A percentile compares a stretch with the other conserved stretches of the same genome.
phyloP scores from a whole-genome alignment of 352 stramenopile genomes.

The Phytopythium ostracodes region DNA sequence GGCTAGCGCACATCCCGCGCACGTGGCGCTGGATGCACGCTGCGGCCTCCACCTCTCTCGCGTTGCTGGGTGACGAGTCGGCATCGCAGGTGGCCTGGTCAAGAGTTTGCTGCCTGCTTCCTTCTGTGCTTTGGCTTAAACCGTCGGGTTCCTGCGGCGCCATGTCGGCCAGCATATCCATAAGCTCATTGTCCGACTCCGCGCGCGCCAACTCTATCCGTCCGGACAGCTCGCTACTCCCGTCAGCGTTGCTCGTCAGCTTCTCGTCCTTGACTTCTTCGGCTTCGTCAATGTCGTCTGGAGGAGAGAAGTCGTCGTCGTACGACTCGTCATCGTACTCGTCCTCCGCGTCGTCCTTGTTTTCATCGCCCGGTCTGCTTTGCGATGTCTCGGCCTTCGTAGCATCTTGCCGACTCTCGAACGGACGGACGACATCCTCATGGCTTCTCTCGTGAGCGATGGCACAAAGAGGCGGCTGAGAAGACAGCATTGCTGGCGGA shows the following conservation, averaged over 20 bases:
- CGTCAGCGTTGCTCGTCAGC: slow-evolving; percentile 10
- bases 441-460: neutral
- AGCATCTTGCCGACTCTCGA: neutral
- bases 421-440: neutral
- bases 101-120: neutral
- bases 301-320: slow-evolving; percentile 34
- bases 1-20: slow-evolving; percentile 12
- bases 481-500: neutral
- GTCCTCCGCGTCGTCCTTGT: slow-evolving; percentile 9
- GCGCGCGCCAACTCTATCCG: slow-evolving; percentile 7
- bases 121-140: neutral
- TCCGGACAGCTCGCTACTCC: neutral
- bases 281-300: slow-evolving; percentile 13
- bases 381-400: neutral
- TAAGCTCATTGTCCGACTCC: slow-evolving; percentile 33
- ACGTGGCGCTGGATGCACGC: slow-evolving; percentile 27
- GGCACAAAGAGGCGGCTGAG: neutral
- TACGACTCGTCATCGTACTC: slow-evolving; percentile 28
- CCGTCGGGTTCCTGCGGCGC: slow-evolving; percentile 2
- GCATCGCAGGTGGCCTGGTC: neutral
- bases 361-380: neutral
- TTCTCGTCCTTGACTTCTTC: slow-evolving; percentile 9
- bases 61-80: neutral
- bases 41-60: slow-evolving; percentile 12
- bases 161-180: slow-evolving; percentile 32